Percentiles rank a stretch among this genome's conserved stretches.
Conservation (phyloP, 768 basidiomycete genomes). For the Lactarius psammicola region DNA sequence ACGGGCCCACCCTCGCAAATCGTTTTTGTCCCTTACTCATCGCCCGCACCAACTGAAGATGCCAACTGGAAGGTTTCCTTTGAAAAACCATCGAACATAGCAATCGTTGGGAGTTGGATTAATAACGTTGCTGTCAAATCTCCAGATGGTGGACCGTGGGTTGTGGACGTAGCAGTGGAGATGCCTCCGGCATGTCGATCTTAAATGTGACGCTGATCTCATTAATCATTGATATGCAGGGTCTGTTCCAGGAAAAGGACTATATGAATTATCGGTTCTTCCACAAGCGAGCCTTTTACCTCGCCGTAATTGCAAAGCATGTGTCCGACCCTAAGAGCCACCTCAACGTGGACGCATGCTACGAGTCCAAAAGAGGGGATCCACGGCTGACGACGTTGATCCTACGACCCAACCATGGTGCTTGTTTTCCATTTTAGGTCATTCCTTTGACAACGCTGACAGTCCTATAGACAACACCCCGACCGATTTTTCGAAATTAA, state of each 20-base stretch:
- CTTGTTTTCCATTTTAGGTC: slow-evolving; percentile 10
- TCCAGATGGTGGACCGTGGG: slow-evolving; percentile 61
- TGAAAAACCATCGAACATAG: slow-evolving; percentile 71
- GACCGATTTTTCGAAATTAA: slow-evolving; percentile 63
- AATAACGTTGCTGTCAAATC: slow-evolving; percentile 72
- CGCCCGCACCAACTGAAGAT: slow-evolving; percentile 70
- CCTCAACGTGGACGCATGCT: slow-evolving; percentile 58
- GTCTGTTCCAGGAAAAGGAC: slow-evolving; percentile 94
- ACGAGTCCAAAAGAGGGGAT: slow-evolving; percentile 57
- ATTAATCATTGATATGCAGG: slow-evolving; percentile 38
- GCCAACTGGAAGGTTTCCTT: slow-evolving; percentile 89
- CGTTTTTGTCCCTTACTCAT: slow-evolving; percentile 64
- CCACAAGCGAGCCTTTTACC: slow-evolving; percentile 88
- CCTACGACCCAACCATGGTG: slow-evolving; percentile 56
- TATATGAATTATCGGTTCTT: slow-evolving; percentile 87
- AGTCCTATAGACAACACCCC: slow-evolving; percentile 45
- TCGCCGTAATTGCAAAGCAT: slow-evolving; percentile 71
- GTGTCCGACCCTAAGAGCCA: slow-evolving; percentile 46
- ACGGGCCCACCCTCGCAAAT: slow-evolving; percentile 6
- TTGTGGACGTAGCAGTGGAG: slow-evolving; percentile 78
- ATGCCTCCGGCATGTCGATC: slow-evolving; percentile 68
- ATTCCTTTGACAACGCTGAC: neutral
- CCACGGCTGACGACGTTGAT: slow-evolving; percentile 65
- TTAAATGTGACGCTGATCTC: neutral
- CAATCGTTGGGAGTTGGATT: slow-evolving; percentile 84